Base-by-base conservation (phyloP, 2,329 filamentous ascomycete species). In the Pestalotiopsis sp. region DNA sequence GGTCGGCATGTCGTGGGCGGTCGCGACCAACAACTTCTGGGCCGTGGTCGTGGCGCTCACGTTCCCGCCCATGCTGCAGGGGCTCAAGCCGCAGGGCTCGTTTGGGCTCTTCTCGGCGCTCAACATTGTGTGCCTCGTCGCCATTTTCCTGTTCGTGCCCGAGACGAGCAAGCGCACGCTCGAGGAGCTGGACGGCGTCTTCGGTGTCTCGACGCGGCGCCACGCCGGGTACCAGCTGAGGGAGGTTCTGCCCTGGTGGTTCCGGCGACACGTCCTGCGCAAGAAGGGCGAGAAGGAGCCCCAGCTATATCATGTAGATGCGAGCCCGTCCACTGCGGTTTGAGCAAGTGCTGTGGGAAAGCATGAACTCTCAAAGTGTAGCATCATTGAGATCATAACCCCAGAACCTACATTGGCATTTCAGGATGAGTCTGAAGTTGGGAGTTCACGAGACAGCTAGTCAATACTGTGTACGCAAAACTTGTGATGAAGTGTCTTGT, bases 1-100 rank as follows among this genome's bases (percentile, higher is more conserved):
- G 11, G 81, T 88, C 66, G 88, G 88, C 25, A 90, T 90, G 88
- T 68, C 59, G 49, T 64, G 66, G 66, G 62, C 62, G 2, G 66
- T 68, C 13, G 57, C 57, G n/a, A 60, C 38, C 20, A 38, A 60
- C 36, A 12, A 20, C 14, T 9, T 20, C n/a, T 61, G 38, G 65
- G 20, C 56, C 36, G 20, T 59, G 0, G 12, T 39, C 17, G n/a
- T 71, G 64, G 74, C 80, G 25, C 76, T 83, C 9, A 85, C 83
- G 6, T 86, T 82, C 79, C 81, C 83, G 4, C 78, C 79, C 13
- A 73, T 85, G 64, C 76, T 82, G 59, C 70, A 71, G 3, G 77
- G 80, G 0, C 82, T 82, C 69, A 80, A 77, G 45, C 77, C 80
- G 7, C 79, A 82, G 68, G 83, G 83, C 45, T 83, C 82, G 2